phyloP scores from a whole-genome alignment of 768 basidiomycete species.

The Hirschioporus abietinus region DNA sequence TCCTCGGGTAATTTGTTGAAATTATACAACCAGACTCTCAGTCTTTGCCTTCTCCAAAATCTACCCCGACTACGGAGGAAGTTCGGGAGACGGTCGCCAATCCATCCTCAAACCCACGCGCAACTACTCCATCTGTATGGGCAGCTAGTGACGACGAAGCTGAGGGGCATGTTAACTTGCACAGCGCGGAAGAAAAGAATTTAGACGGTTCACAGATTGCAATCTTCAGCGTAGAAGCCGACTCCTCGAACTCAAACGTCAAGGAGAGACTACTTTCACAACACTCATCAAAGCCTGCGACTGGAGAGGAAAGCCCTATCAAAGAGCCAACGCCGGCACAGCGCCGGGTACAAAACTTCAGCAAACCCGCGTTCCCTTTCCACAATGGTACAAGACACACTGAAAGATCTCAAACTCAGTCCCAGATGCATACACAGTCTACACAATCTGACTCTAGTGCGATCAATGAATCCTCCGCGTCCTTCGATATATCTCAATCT shows the following conservation, averaged over 20 bases:
- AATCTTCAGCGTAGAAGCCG: not conserved
- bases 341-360: not conserved
- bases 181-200: not conserved
- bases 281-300: not conserved
- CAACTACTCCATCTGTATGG: slow-evolving; percentile 1
- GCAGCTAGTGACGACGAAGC: not conserved
- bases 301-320: not conserved
- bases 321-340: not conserved
- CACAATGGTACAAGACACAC: not conserved
- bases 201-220: not conserved
- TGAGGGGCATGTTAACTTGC: not conserved
- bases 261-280: not conserved
- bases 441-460: not conserved
- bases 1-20: not conserved
- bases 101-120: not conserved
- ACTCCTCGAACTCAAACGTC: not conserved
- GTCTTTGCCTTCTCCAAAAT: not conserved
- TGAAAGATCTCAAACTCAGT: not conserved
- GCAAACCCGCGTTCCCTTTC: not conserved
- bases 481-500: not conserved
- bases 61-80: not conserved
- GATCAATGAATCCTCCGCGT: not conserved
- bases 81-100: not conserved
- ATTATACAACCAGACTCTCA: not conserved
- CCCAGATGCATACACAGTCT: not conserved